These are phyloP conservation scores for Rhizophora apiculata DNA, from an alignment of 345 rosid species.

Conservation along the genomic window DNA sequence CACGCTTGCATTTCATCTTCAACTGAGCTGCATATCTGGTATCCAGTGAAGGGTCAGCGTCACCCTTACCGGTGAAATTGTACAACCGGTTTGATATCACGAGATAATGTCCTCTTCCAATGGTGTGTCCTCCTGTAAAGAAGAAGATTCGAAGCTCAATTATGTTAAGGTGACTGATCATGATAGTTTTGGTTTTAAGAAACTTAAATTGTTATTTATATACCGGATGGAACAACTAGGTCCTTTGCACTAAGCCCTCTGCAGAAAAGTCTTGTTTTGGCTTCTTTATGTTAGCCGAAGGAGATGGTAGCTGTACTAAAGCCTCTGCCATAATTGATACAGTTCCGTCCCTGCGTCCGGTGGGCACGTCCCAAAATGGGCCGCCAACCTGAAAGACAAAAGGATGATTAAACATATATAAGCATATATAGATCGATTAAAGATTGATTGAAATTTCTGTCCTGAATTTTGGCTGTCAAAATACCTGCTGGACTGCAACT, in stretches of 20 bases:
- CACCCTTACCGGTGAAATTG: constrained; percentile 60
- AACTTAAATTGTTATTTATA: not conserved
- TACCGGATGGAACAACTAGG: constrained; percentile 54
- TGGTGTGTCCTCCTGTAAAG: constrained; percentile 52
- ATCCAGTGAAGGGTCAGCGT: constrained; percentile 55
- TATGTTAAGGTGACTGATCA: not conserved
- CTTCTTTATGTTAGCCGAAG: constrained; percentile 26
- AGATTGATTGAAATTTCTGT: not conserved
- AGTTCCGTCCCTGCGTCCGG: constrained; percentile 64
- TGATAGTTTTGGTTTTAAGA: not conserved
- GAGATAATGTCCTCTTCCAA: constrained; percentile 48
- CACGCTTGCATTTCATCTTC: constrained; percentile 48
- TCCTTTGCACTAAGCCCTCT: constrained; percentile 52
- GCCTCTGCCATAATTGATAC: constrained; percentile 37
- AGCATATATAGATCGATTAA: not conserved
- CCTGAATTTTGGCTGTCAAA: not conserved
- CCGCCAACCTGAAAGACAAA: constrained; percentile 43
- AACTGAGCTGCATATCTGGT: constrained; percentile 36
- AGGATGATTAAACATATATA: not conserved
- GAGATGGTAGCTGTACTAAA: constrained; percentile 33
- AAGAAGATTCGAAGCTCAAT: too few relatives aligned
- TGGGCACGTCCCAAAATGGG: constrained; percentile 54
- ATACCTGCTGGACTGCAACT: constrained; percentile 40
- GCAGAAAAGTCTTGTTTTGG: constrained; percentile 34
- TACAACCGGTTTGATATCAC: constrained; percentile 37